Base-by-base conservation (phyloP, 2,329 filamentous ascomycete genomes). In the Talaromyces sp. region DNA sequence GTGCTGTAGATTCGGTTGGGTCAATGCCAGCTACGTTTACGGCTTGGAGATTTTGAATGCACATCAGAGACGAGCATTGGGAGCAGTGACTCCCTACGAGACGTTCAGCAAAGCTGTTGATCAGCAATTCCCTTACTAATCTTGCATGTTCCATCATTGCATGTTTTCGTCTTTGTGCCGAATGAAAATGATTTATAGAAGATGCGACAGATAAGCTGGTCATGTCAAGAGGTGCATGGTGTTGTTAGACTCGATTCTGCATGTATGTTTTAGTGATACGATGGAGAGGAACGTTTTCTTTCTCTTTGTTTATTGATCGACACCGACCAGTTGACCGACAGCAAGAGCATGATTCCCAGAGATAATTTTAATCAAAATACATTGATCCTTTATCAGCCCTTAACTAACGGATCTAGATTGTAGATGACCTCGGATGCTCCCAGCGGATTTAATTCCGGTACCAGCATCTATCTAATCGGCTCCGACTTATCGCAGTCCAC, bases 21-120 rank as follows among this genome's bases (percentile, higher is more conserved):
- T 98, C 73, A 99, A 99, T 76, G 94, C 95, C 73, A 97, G 93
- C 76, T 99, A 96, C 76, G 91, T 98, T 65, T 96, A 96, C 74
- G 95, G 94, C 47, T 84, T 98, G 67, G 89, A 93, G 70, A 91
- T 97, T 70, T 85, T 97, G 67, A 93, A 91, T 72, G 90, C 91
- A 36, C 92, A 97, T 78, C 93, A 95, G 88, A 88, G 89, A 76
- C 90, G 93, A 72, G 92, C 94, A 0, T 83, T 99, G 45, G 94
- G 93, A 65, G 91, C 93, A 6, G 84, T 96, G 71, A 97, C 93
- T 3, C 89, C 91, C 2, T 98, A 91, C 76, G 90, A 95, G 54
- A 91, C 88, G 1, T 96, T 94, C 77, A 85, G 88, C 74, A 89
- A 87, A 77, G 92, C 91, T 6, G 64, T 78, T 25, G 83, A 81